Base-by-base conservation (phyloP, 2,329 filamentous ascomycete genomes). In the Triangularia verruculosa region DNA sequence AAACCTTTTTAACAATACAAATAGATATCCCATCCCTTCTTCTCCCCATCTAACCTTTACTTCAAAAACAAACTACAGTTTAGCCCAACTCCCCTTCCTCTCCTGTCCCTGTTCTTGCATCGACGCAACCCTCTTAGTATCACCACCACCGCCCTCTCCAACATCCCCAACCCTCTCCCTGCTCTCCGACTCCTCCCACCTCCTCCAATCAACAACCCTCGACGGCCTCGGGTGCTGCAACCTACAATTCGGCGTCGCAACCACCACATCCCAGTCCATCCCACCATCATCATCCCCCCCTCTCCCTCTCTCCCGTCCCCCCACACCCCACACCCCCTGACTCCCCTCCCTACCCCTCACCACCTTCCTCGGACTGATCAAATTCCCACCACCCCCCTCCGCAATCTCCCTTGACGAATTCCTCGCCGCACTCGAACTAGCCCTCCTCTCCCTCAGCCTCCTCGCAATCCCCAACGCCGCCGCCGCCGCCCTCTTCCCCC, bases 141-240 rank as follows among this genome's bases (percentile, higher is more conserved):
- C 39, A 2, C n/a, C 39, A 1, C 20, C 39, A 9, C 39, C 39
- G 20, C 13, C 34, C 34, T n/a, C 34, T 5, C 34, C 34, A 39
- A 39, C 34, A 39, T 22, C n/a, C 24, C 53, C 9, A n/a, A 52
- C 28, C 28, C 47, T n/a, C 34, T n/a, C 34, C 15, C 30, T 13
- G 3, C 30, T 34, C 13, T 39, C 34, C 34, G 13, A 4, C 54
- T 55, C 55, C 34, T 70, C 47, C 71, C 70, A 61, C 57, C 66
- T 69, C 15, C 63, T 60, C 60, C 73, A 20, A 28, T 73, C 70
- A n/a, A 72, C 57, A 20, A 67, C 68, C 39, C 70, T 67, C 28
- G 71, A 63, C 7, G 73, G 73, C 51, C 67, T 64, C 4, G 72
- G 74, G 61, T 75, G 74, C 61, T 66, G 59, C 47, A 75, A 62